phyloP scores from a whole-genome alignment of 306 rosid species.

The Rosa chinensis region DNA sequence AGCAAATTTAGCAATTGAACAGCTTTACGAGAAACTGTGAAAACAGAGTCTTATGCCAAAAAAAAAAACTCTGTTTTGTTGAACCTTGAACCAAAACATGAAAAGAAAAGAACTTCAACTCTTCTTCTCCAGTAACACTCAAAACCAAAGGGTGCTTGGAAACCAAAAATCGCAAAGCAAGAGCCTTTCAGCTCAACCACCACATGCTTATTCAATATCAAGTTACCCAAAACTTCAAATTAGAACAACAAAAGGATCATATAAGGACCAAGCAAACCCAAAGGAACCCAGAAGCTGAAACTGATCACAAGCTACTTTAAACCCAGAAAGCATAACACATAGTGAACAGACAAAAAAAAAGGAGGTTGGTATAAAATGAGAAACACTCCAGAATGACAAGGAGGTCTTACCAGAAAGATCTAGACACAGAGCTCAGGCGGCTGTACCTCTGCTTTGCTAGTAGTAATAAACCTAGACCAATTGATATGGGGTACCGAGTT shows the following conservation, averaged over 20 bases:
- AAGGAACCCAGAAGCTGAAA: neutral
- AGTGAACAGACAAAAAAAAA: neutral
- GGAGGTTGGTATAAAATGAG: neutral
- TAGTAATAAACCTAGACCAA: neutral
- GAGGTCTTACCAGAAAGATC: conserved; percentile 28
- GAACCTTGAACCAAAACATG: neutral
- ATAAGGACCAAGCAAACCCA: neutral
- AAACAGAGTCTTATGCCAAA: conserved; percentile 9
- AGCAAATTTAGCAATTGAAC: conserved; percentile 11
- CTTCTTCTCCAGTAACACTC: conserved; percentile 4
- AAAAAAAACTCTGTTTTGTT: neutral
- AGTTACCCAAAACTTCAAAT: neutral
- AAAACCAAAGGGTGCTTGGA: neutral
- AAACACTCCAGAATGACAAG: neutral
- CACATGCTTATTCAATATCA: conserved; percentile 18
- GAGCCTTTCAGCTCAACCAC: conserved; percentile 12
- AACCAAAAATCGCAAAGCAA: neutral
- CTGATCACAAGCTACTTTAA: neutral
- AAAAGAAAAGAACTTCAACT: conserved; percentile 10
- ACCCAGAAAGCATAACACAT: conserved; percentile 5
- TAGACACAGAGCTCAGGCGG: conserved; percentile 6
- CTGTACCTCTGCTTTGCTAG: neutral
- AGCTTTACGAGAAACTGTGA: conserved; percentile 3
- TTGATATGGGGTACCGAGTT: neutral
- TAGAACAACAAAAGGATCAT: neutral